These are phyloP conservation scores for Cajanus cajan DNA, from an alignment of 306 rosid species.

Conservation along the genomic window DNA sequence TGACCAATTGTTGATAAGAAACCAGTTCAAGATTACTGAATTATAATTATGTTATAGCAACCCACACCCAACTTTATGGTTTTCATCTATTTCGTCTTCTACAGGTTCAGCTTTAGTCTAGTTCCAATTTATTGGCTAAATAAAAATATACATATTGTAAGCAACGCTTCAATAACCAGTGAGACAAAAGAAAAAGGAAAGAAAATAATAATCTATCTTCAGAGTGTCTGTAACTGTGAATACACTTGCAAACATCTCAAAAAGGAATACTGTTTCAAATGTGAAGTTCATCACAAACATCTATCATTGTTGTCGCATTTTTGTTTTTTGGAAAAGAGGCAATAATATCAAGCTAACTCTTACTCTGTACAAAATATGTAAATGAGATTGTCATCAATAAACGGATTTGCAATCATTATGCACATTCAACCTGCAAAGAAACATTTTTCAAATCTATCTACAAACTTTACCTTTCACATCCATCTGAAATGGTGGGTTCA, in stretches of 20 bases:
- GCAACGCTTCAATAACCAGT: not conserved
- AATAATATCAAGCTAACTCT: not conserved
- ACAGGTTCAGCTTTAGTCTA: not conserved
- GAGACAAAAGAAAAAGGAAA: not conserved
- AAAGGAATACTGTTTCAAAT: not conserved
- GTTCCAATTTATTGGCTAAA: not conserved
- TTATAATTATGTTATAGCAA: not conserved
- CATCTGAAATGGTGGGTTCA: conserved; percentile 62
- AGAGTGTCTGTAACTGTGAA: not conserved
- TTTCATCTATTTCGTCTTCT: not conserved
- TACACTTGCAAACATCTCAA: not conserved
- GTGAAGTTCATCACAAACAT: conserved; percentile 17
- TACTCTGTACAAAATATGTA: not conserved
- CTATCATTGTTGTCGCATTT: not conserved
- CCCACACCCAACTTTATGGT: not conserved
- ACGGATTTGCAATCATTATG: conserved; percentile 10
- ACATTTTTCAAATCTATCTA: not conserved
- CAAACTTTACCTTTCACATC: conserved; percentile 66
- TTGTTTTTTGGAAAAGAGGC: not conserved
- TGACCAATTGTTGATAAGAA: not conserved
- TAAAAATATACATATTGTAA: not conserved
- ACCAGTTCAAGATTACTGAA: not conserved
- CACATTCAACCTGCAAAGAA: conserved; percentile 11
- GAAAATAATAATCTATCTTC: not conserved
- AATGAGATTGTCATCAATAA: not conserved